These are phyloP conservation scores for Orbilia javanica DNA, from an alignment of 2,329 filamentous ascomycete genomes.

Conservation along the genomic window DNA sequence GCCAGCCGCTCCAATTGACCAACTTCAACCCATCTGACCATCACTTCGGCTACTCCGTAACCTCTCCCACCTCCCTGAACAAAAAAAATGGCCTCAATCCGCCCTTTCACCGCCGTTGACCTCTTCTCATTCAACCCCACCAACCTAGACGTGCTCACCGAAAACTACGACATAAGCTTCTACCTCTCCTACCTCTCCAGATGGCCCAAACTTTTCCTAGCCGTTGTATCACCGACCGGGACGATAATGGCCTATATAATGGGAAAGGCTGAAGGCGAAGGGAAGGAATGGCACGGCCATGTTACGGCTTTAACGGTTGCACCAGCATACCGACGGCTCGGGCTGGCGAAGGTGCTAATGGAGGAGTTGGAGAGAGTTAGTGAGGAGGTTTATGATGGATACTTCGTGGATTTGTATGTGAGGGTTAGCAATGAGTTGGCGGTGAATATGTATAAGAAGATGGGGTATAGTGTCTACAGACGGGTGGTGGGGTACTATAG, in stretches of 20 bases:
- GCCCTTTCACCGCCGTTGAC: conserved; percentile 85
- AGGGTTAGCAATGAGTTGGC: conserved; percentile 88
- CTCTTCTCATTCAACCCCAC: conserved; percentile 91
- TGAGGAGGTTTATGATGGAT: conserved; percentile 84
- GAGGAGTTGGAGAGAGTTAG: conserved; percentile 80
- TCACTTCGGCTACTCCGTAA: neutral
- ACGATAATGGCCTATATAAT: conserved; percentile 97
- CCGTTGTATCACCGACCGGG: conserved; percentile 86
- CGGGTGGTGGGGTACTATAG: conserved; percentile 93
- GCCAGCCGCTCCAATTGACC: conserved; percentile 16
- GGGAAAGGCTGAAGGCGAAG: conserved; percentile 74
- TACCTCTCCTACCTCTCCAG: conserved; percentile 95
- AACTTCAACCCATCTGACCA: conserved; percentile 3
- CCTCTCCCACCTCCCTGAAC: conserved; percentile 13
- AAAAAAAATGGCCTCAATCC: conserved; percentile 79
- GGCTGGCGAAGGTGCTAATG: conserved; percentile 86
- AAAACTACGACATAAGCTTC: conserved; percentile 95
- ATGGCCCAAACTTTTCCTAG: conserved; percentile 95
- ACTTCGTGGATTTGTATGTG: conserved; percentile 97
- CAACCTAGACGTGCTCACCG: conserved; percentile 96
- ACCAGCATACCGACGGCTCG: conserved; percentile 84
- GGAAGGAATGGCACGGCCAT: conserved; percentile 84
- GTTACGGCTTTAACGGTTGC: conserved; percentile 96
- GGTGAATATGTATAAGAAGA: conserved; percentile 86
- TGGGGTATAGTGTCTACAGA: conserved; percentile 92